phyloP scores from a whole-genome alignment of 805 yeast genomes.

The Saccharomycopsis sp. region DNA sequence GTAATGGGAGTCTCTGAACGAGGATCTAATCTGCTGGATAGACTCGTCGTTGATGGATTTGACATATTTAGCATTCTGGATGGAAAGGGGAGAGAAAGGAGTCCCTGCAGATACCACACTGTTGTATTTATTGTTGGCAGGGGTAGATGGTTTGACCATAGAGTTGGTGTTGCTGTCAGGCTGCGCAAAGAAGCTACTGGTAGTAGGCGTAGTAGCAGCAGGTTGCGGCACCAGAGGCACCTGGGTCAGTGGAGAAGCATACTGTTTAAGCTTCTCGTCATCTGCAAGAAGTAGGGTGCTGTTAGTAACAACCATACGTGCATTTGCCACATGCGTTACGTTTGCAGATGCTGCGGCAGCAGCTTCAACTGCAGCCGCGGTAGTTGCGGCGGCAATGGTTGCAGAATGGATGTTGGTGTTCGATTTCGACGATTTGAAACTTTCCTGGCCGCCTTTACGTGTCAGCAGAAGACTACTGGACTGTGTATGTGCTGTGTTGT shows the following conservation, averaged over 20 bases:
- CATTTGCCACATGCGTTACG: background rate
- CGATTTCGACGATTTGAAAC: slow-evolving; percentile 16
- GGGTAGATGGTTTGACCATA: background rate
- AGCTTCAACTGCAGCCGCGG: slow-evolving; percentile 18
- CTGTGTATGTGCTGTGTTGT: slow-evolving; percentile 20
- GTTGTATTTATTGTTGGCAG: background rate
- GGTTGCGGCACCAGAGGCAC: background rate
- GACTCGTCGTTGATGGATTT: slow-evolving; percentile 13
- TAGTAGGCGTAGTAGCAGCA: slow-evolving; percentile 10
- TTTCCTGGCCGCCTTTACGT: slow-evolving; percentile 14
- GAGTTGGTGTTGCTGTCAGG: background rate
- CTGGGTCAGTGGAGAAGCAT: too few relatives aligned
- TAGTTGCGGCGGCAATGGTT: slow-evolving; percentile 17
- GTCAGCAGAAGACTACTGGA: slow-evolving; percentile 14
- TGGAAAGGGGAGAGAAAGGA: slow-evolving; percentile 16
- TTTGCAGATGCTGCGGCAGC: slow-evolving; percentile 8
- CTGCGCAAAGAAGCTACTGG: slow-evolving; percentile 4
- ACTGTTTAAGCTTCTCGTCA: too few relatives aligned
- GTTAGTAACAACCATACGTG: background rate
- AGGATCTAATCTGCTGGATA: slow-evolving; percentile 2
- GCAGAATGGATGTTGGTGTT: slow-evolving; percentile 14
- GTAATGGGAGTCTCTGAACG: slow-evolving; percentile 8
- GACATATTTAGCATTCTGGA: slow-evolving; percentile 15
- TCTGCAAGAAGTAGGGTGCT: background rate
- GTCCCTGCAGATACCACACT: slow-evolving; percentile 8